A percentile compares a stretch with the other conserved stretches of the same genome.
Evolutionary conservation across 2,329 filamentous ascomycete species (phyloP).

Genomic region (Juglanconis juglandina): DNA sequence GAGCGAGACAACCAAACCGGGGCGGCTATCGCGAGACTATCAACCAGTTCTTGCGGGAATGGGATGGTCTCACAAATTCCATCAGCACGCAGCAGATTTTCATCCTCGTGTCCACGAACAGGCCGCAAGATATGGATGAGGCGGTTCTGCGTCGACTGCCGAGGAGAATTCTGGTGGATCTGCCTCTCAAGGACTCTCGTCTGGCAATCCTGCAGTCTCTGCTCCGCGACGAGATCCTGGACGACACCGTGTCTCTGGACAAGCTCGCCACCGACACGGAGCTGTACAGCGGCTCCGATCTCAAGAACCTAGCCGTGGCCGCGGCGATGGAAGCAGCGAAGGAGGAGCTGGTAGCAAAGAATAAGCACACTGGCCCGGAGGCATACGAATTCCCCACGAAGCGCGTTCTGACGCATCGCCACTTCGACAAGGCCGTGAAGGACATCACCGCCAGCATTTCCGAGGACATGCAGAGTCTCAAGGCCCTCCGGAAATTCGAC

Average conservation of each 20-base stretch:
- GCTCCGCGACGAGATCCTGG: conserved; percentile 64
- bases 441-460: conserved; percentile 91
- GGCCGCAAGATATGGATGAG: conserved; percentile 91
- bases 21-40: conserved; percentile 82
- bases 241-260: conserved; percentile 56
- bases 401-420: conserved; percentile 60
- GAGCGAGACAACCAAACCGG: conserved; percentile 62
- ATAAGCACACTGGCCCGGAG: conserved; percentile 33
- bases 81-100: conserved; percentile 64
- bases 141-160: conserved; percentile 76
- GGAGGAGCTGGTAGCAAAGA: conserved; percentile 57
- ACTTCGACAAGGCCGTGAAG: conserved; percentile 81
- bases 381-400: conserved; percentile 63
- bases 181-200: conserved; percentile 60
- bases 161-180: conserved; percentile 68
- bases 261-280: conserved; percentile 65
- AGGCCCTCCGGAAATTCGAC: conserved; percentile 90
- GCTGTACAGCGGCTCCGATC: conserved; percentile 77
- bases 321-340: conserved; percentile 76
- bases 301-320: conserved; percentile 79
- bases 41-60: conserved; percentile 94
- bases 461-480: conserved; percentile 86
- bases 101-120: conserved; percentile 96
- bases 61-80: conserved; percentile 82
- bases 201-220: conserved; percentile 65